Conservation (phyloP, 768 basidiomycete species). For the Cystobasidium tubakii region DNA sequence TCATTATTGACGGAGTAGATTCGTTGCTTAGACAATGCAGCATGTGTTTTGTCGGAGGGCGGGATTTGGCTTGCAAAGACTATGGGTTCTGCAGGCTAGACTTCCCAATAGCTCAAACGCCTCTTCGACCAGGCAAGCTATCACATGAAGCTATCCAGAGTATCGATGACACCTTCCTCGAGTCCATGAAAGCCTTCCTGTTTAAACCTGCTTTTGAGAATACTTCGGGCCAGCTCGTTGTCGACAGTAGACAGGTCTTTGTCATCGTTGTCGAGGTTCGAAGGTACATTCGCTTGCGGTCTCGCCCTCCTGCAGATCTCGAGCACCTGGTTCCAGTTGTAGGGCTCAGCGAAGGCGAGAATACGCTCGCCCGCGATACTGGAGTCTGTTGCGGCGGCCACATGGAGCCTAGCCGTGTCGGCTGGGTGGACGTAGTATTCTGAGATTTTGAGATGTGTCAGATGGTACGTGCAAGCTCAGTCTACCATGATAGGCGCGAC, state of each 20-base stretch:
- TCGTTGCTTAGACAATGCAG: too few species aligned
- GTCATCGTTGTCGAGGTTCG: not conserved
- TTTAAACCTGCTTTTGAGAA: constrained; percentile 8
- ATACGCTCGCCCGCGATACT: constrained; percentile 8
- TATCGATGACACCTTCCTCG: constrained; percentile 5
- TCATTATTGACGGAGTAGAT: too few species aligned
- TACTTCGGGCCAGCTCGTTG: not conserved
- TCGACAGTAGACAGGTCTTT: constrained; percentile 26
- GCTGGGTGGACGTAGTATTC: constrained; percentile 11
- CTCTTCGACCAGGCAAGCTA: not conserved
- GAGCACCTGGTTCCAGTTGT: constrained; percentile 10
- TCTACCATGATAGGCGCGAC: too few species aligned
- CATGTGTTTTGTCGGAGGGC: too few species aligned
- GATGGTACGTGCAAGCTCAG: not conserved
- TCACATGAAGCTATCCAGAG: constrained; percentile 8
- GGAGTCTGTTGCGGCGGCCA: constrained; percentile 3
- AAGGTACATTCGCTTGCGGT: not conserved
- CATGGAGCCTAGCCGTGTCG: constrained; percentile 18
- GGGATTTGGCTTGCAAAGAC: not conserved
- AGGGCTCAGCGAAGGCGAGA: constrained; percentile 24
- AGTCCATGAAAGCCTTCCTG: not conserved
- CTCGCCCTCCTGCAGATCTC: constrained; percentile 2
- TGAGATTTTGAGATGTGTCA: not conserved
- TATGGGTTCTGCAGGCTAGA: not conserved
- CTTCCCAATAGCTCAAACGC: too few species aligned